Conservation (phyloP, 768 basidiomycete genomes). For the Suillus plorans region DNA sequence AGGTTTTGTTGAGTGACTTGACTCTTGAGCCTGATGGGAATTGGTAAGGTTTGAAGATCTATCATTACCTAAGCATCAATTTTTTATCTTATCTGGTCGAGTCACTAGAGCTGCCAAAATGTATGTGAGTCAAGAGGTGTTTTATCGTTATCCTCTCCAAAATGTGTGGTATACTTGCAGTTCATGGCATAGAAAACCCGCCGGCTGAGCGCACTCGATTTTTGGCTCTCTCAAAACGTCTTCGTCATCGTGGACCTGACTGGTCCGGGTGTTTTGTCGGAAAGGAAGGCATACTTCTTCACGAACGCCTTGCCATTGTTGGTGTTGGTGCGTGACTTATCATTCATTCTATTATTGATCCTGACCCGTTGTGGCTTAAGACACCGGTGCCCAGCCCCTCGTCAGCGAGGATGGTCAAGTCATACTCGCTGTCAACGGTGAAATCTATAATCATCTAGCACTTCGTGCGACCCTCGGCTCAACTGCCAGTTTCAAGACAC, state of each 20-base stretch:
- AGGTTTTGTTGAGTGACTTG: too few species aligned
- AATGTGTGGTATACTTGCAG: conserved; percentile 94
- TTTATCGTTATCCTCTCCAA: conserved; percentile 12
- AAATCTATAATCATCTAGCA: conserved; percentile 95
- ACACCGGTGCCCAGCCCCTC: conserved; percentile 95
- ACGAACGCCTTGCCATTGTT: conserved; percentile 96
- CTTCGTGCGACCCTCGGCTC: conserved; percentile 68
- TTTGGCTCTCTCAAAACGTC: conserved; percentile 84
- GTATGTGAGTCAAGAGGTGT: conserved; percentile 1
- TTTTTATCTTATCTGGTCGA: conserved; percentile 6
- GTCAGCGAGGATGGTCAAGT: conserved; percentile 81
- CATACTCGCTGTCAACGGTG: conserved; percentile 93
- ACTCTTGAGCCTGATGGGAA: not conserved
- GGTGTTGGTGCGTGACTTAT: conserved; percentile 76
- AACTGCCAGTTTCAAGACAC: conserved; percentile 86
- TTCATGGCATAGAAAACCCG: conserved; percentile 77
- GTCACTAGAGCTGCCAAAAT: conserved; percentile 10
- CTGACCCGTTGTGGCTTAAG: conserved; percentile 38
- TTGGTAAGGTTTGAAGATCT: not conserved
- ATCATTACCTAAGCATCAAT: conserved; percentile 2
- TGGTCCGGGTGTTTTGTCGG: conserved; percentile 97
- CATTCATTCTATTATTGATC: conserved; percentile 1
- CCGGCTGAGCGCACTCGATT: conserved; percentile 65
- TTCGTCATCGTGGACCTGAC: conserved; percentile 94
- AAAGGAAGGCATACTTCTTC: conserved; percentile 78